Base-by-base conservation (phyloP, 192 early-diverging fungal species). In the Rhizoclosmatium globosum region DNA sequence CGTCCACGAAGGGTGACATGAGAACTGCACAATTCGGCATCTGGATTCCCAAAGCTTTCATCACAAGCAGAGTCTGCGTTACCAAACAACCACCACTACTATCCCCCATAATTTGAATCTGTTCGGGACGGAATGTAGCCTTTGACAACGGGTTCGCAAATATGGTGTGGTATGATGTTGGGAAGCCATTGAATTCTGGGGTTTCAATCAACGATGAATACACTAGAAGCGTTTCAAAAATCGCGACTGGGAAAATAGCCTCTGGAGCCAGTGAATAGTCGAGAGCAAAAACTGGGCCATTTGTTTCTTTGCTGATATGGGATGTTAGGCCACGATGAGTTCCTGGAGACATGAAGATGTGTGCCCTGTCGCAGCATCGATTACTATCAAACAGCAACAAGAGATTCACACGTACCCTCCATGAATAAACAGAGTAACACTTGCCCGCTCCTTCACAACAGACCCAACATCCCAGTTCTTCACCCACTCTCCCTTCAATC, bases 1-100 rank as follows among this genome's bases (percentile, higher is more conserved):
- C 77, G 50, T 84, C 79, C 39, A 81, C 64, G 48, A 81, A 93
- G 19, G 92, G 92, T 44, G 91, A 92, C 41, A 89, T 61, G 11
- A 84, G 76, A 53, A 93, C 84, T 0, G 84, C 79, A 2, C 88
- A 91, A 3, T 80, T 85, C 6, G 91, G 88, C 46, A 86, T 69
- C 6, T 87, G 88, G 38, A 93, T 66, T 1, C 85, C 82, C 3
- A 85, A 76, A 71, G 87, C 86, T 53, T 88, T 81, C 7, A 93
- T 79, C 1, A 81, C 84, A 1, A 91, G 64, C 70, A 90, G 77
- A 7, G 74, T 43, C 64, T 84, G 83, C 38, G 79, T 41, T 42
- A 68, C 48, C 13, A 84, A 46, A 47, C 70, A 78, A 6, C 74
- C 79, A 1, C 83, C 83, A 43, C 60, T 67, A 41, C 67, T 62